phyloP scores from a whole-genome alignment of 345 rosid genomes.

The Salix brachista region DNA sequence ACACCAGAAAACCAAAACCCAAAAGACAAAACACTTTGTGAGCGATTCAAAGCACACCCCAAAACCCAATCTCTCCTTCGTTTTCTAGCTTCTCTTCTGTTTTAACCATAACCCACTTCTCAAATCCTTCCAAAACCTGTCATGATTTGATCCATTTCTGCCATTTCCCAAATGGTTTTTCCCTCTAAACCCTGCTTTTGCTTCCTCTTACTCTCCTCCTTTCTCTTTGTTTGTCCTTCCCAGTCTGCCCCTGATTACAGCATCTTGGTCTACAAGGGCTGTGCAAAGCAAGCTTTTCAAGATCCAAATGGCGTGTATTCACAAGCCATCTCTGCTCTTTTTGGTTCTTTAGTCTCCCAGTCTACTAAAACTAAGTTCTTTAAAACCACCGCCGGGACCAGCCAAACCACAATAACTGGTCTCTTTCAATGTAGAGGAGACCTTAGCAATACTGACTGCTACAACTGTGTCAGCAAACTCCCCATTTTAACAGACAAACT shows the following conservation, averaged over 20 bases:
- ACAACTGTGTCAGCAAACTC: slow-evolving; percentile 83
- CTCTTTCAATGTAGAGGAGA: slow-evolving; percentile 97
- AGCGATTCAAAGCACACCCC: neutral
- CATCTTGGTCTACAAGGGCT: slow-evolving; percentile 81
- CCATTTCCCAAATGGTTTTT: slow-evolving; percentile 31
- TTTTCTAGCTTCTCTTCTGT: slow-evolving; percentile 13
- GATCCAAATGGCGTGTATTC: slow-evolving; percentile 84
- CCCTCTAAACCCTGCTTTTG: slow-evolving; percentile 33
- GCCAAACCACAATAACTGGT: slow-evolving; percentile 72
- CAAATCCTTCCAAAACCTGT: slow-evolving; percentile 21
- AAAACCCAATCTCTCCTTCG: neutral
- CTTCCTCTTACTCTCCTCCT: slow-evolving; percentile 29
- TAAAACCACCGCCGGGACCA: slow-evolving; percentile 74
- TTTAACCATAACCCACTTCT: slow-evolving; percentile 24
- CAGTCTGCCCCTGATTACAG: slow-evolving; percentile 57
- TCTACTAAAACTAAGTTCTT: slow-evolving; percentile 77
- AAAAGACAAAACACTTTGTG: neutral
- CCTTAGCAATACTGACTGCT: slow-evolving; percentile 65
- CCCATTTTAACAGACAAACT: slow-evolving; percentile 69
- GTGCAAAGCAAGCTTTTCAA: slow-evolving; percentile 65
- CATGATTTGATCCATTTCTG: slow-evolving; percentile 55
- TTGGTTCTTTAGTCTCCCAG: slow-evolving; percentile 73
- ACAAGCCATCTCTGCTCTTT: slow-evolving; percentile 83
- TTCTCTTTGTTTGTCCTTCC: slow-evolving; percentile 36
- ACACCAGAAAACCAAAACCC: slow-evolving; percentile 8